Conservation (phyloP, 1,284 basidiomycete genomes). For the Ganoderma boninense region DNA sequence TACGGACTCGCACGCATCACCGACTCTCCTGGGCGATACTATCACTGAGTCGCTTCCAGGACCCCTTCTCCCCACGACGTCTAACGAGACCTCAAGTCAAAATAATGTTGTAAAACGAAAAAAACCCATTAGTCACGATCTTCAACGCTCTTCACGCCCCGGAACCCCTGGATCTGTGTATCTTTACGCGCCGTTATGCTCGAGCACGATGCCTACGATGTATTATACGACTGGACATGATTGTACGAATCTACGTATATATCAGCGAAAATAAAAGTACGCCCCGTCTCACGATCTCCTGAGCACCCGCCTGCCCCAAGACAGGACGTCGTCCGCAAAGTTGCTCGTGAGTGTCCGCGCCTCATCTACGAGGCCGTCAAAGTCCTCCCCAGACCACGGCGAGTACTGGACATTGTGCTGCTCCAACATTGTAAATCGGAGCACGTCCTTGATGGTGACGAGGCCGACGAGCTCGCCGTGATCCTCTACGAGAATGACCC, state of each 20-base stretch:
- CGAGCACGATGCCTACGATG: conserved; percentile 19
- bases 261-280: conserved; percentile 21
- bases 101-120: conserved; percentile 2
- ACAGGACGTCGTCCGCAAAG: conserved; percentile 45
- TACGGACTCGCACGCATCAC: neutral
- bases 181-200: conserved; percentile 14
- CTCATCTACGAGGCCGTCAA: conserved; percentile 59
- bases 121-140: conserved; percentile 9
- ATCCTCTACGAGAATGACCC: conserved; percentile 92
- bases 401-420: conserved; percentile 45
- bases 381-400: conserved; percentile 64
- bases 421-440: conserved; percentile 75
- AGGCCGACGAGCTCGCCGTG: conserved; percentile 86
- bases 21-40: conserved; percentile 1
- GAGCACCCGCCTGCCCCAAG: conserved; percentile 51
- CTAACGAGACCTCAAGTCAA: neutral
- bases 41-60: neutral
- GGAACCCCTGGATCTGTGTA: conserved; percentile 11
- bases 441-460: conserved; percentile 95
- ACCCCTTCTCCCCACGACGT: neutral
- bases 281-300: conserved; percentile 40
- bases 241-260: conserved; percentile 2
- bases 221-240: conserved; percentile 25
- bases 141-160: conserved; percentile 12
- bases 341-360: conserved; percentile 63